Base-by-base conservation (phyloP, 768 basidiomycete species). In the Tulasnella calospora region DNA sequence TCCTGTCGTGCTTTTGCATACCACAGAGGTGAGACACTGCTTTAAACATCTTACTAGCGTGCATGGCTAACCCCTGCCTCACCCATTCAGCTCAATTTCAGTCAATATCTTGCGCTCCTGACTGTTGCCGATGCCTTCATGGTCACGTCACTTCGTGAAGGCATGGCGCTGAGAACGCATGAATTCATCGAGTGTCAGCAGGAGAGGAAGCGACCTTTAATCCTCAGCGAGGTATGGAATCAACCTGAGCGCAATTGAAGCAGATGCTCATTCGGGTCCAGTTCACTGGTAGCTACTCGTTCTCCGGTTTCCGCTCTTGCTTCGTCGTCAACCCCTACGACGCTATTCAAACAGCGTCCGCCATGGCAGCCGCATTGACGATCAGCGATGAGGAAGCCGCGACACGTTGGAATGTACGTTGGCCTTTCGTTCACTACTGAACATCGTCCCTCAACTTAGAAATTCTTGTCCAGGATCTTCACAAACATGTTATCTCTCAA, bases 271-370 rank as follows among this genome's bases (percentile, higher is more conserved):
- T 67, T 44, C 36, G 27, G 51, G 73, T 79, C 71, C 80, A 94
- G 90, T 96, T 96, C 83, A 92, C 94, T 0, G 95, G 94, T 15
- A 91, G 90, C 7, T 95, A 95, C 82, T 92, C 90, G 81, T 94
- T 94, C 82, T 92, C 91, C 71, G 94, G 94, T 19, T 96, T 96
- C 86, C 86, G 94, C 55, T 92, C 92, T 17, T 95, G 94, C 80
- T 92, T 95, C 70, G 90, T 92, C 17, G 87, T 95, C 83, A 95
- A 95, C 82, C 94, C 94, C 0, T 95, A 92, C 89, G 93, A 94
- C 81, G 89, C 89, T 51, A 89, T 92, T 38, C 92, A 91, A n/a
- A 95, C 95, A 1, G 93, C 95, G 0, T 86, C 90, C 38, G 94
- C 94, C 3, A 95, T 96, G 80, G 80, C 90, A 73, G 88, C 90